phyloP scores from a whole-genome alignment of 768 basidiomycete species.

The Tremella mesenterica region DNA sequence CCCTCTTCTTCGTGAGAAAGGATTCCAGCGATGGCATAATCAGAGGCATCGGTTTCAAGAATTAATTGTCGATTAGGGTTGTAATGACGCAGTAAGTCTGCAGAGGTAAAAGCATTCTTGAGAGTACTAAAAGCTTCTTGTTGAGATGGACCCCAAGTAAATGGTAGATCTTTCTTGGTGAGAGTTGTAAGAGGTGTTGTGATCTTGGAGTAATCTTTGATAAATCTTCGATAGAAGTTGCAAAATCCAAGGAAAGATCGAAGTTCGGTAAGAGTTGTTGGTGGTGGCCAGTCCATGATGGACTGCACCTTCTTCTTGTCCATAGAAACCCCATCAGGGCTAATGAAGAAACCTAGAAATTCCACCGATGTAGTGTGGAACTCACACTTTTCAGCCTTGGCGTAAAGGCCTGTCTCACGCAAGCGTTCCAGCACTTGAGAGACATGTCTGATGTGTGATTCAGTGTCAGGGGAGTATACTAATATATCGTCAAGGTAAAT shows the following conservation, averaged over 20 bases:
- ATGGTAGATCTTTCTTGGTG: constrained; percentile 7
- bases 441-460: too few species aligned
- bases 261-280: constrained; percentile 9
- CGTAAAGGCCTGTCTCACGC: background rate
- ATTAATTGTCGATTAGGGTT: constrained; percentile 5
- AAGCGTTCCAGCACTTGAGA: constrained; percentile 10
- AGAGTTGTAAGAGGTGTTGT: constrained; percentile 7
- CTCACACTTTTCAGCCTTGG: constrained; percentile 6
- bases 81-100: constrained; percentile 4
- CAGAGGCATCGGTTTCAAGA: constrained; percentile 32
- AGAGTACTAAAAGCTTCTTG: background rate
- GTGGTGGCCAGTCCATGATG: constrained; percentile 22
- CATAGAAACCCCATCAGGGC: background rate
- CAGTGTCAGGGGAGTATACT: constrained; percentile 4
- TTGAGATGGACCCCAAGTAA: background rate
- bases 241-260: constrained; percentile 22
- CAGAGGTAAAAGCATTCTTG: background rate
- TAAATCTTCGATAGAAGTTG: constrained; percentile 24
- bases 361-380: background rate
- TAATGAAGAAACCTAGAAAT: constrained; percentile 6
- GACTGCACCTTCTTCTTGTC: background rate
- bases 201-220: constrained; percentile 16
- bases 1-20: background rate
- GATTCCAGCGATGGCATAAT: constrained; percentile 8
- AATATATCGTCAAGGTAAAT: constrained; percentile 27